Evolutionary conservation across 2,329 filamentous ascomycete species (phyloP), one percentile per base, ranked within the genome.

Genomic region (Xylaria sp.): DNA sequence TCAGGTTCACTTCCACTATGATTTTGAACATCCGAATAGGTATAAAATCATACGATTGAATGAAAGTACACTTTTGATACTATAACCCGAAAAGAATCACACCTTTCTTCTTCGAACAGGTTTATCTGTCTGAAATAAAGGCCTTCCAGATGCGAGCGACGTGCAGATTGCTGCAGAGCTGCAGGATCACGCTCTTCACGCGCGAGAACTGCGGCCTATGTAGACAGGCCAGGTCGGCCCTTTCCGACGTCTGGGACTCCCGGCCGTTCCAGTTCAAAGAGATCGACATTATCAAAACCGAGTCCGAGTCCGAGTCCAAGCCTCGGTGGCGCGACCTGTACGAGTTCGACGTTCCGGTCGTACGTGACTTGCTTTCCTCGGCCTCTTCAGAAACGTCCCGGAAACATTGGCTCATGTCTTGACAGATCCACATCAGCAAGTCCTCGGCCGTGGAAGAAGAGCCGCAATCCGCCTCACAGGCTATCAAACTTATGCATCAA

Each of bases 281-380:
- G 70, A 77, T 90, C 56, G 80, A 92, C 67, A 84, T 92, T 44
- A 84, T 89, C 73, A 79, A 81, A 44, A 77, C 81, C 0, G 81
- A 84, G 21, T 79, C 80, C 16, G 81, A 84, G 57, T 77, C 81
- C 0, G 81, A 84, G 21, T 79, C 80, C 16, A 81, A 84, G 57
- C 74, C 76, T 20, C 56, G 50, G 3, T 93, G 90, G 90, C 85
- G 83, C 65, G 79, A 86, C 44, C 66, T 91, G 1, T 93, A 93
- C 68, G 89, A 92, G 53, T 90, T 92, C 69, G 90, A 93, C 63
- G 89, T 90, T 7, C 90, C 90, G 0, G 90, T 92, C 66, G 89
- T 92, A 76, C 66, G 80, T 71, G 17, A 20, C 37, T 26, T 5
- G 24, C 24, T 26, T 11, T 26, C 24, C 24, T 26, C 24, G 24